Evolutionary conservation across 208 protist species (phyloP).

Genomic region (Strigomonas galati): DNA sequence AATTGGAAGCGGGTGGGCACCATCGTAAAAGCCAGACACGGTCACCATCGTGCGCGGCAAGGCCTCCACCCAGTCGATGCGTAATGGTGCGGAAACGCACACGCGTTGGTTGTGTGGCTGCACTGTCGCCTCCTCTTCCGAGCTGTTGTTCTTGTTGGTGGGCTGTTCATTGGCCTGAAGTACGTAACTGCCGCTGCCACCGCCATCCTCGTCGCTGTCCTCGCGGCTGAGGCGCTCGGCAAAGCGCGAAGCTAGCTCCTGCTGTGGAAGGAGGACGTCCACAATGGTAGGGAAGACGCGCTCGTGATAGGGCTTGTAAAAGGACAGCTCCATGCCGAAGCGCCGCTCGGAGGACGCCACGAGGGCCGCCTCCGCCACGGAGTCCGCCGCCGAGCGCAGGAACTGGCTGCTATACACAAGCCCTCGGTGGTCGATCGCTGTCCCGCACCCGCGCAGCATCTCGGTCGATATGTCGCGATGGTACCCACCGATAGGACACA

Average conservation of each 20-base stretch:
- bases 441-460: conserved; percentile 57
- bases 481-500: conserved; percentile 13
- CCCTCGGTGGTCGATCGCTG: conserved; percentile 62
- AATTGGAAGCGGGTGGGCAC: conserved; percentile 36
- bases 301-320: conserved; percentile 24
- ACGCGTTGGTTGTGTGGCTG: conserved; percentile 9
- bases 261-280: conserved; percentile 33
- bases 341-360: conserved; percentile 32
- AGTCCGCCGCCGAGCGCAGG: conserved; percentile 44
- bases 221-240: neutral
- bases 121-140: too few relatives aligned
- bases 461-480: conserved; percentile 69
- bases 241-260: conserved; percentile 33
- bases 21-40: conserved; percentile 32
- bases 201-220: too few relatives aligned
- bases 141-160: too few relatives aligned
- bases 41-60: conserved; percentile 35
- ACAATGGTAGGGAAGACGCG: conserved; percentile 61
- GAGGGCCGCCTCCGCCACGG: conserved; percentile 56
- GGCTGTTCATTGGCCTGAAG: too few relatives aligned
- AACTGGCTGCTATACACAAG: conserved; percentile 80
- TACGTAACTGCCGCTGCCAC: too few relatives aligned
- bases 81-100: conserved; percentile 19
- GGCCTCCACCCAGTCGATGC: conserved; percentile 44
- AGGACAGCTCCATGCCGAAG: conserved; percentile 30